phyloP scores from a whole-genome alignment of 2,329 filamentous ascomycete genomes.

The Thielaviopsis ethacetica region DNA sequence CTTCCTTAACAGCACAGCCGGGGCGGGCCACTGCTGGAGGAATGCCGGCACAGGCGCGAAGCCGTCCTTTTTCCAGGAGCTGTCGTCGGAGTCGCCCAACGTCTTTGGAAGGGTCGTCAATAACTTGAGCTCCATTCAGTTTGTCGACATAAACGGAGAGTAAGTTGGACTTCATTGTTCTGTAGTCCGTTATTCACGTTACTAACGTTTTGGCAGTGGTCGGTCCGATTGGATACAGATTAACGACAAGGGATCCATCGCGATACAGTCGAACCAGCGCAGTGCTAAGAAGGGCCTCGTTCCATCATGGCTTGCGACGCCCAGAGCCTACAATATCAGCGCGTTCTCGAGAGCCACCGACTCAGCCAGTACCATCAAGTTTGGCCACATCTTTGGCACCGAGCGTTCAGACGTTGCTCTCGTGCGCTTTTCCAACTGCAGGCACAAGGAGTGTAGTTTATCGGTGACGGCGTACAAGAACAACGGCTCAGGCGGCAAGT shows the following conservation, averaged over 20 bases:
- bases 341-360: neutral
- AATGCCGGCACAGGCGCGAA: constrained; percentile 18
- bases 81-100: constrained; percentile 9
- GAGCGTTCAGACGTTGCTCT: neutral
- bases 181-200: constrained; percentile 11
- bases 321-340: neutral
- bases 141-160: constrained; percentile 15
- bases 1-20: constrained; percentile 1
- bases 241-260: constrained; percentile 16
- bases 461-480: constrained; percentile 13
- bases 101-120: constrained; percentile 11
- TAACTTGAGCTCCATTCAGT: constrained; percentile 13
- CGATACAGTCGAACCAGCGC: constrained; percentile 16
- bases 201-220: neutral
- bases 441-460: constrained; percentile 3
- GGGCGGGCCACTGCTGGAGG: constrained; percentile 19
- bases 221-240: constrained; percentile 15
- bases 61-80: constrained; percentile 20
- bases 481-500: constrained; percentile 12
- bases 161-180: constrained; percentile 1
- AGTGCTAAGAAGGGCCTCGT: constrained; percentile 8
- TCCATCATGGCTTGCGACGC: constrained; percentile 7
- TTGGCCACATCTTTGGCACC: constrained; percentile 13
- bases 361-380: constrained; percentile 10
- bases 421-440: neutral